These are phyloP conservation scores for Colletotrichum tamarilloi DNA, from an alignment of 2,329 filamentous ascomycete genomes.

Conservation along the genomic window DNA sequence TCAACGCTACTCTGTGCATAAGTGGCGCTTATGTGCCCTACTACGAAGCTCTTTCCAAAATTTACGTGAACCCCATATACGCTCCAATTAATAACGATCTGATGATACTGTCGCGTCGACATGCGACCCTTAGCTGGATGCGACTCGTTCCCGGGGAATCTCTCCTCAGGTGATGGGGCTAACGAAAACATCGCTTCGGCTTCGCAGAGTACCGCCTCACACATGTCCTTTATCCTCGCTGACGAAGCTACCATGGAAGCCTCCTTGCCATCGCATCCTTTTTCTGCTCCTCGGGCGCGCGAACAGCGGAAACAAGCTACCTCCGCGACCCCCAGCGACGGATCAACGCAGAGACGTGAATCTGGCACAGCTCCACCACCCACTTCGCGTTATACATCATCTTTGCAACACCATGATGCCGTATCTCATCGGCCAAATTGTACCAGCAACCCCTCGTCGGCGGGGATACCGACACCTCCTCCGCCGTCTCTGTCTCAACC, in stretches of 20 bases:
- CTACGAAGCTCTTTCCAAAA: not conserved
- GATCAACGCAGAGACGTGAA: constrained; percentile 15
- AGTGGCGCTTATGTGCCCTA: not conserved
- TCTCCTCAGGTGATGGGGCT: constrained; percentile 17
- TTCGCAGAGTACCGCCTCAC: constrained; percentile 46
- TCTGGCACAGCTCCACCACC: constrained; percentile 1
- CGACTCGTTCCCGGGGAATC: constrained; percentile 48
- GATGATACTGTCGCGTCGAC: constrained; percentile 21
- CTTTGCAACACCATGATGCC: constrained; percentile 30
- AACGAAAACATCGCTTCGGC: constrained; percentile 16
- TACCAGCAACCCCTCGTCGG: constrained; percentile 17
- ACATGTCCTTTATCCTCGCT: constrained; percentile 64
- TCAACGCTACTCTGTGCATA: not conserved
- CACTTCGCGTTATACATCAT: constrained; percentile 37
- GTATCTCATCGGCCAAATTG: not conserved
- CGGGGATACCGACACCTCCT: constrained; percentile 20
- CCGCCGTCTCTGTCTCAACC: constrained; percentile 50
- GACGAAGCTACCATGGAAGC: constrained; percentile 61
- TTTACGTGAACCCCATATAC: not conserved
- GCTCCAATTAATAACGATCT: not conserved
- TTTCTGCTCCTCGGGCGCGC: constrained; percentile 39
- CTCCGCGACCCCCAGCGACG: not conserved
- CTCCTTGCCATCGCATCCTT: constrained; percentile 44
- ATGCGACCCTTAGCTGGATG: constrained; percentile 61
- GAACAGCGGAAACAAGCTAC: constrained; percentile 47